Conservation (phyloP, 2,329 filamentous ascomycete species). For the Exserohilum turcica region DNA sequence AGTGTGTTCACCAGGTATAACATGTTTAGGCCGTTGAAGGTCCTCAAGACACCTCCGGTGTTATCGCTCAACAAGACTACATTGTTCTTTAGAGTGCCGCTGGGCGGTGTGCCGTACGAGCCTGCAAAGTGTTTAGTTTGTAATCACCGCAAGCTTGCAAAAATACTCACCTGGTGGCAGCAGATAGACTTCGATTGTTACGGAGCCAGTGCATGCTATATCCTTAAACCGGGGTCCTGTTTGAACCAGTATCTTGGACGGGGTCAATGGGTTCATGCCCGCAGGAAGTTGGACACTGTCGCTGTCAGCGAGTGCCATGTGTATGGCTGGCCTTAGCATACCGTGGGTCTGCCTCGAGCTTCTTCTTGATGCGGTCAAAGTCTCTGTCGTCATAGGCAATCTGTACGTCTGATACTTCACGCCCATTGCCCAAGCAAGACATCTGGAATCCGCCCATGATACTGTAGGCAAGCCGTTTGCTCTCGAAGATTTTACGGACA, state of each 20-base stretch:
- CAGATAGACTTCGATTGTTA: constrained; percentile 39
- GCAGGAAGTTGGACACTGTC: constrained; percentile 34
- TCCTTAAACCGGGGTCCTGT: constrained; percentile 43
- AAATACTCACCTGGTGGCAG: constrained; percentile 35
- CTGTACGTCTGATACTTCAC: constrained; percentile 39
- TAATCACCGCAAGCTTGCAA: neutral
- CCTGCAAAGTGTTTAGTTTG: constrained; percentile 24
- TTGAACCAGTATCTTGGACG: constrained; percentile 36
- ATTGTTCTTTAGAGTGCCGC: constrained; percentile 30
- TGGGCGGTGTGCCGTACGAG: constrained; percentile 34
- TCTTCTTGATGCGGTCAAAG: constrained; percentile 33
- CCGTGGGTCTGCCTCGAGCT: constrained; percentile 37
- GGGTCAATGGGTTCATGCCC: constrained; percentile 39
- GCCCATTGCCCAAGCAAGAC: constrained; percentile 39
- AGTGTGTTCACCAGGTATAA: constrained; percentile 36
- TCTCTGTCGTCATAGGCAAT: constrained; percentile 43
- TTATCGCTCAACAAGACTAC: constrained; percentile 34
- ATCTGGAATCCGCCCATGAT: constrained; percentile 40
- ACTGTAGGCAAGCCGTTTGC: constrained; percentile 41
- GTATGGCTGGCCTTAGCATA: constrained; percentile 10
- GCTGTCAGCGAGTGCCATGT: constrained; percentile 16
- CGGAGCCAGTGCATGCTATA: constrained; percentile 29
- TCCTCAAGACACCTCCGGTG: constrained; percentile 27
- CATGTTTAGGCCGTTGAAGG: constrained; percentile 40
- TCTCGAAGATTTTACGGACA: constrained; percentile 36